phyloP scores from a whole-genome alignment of 257 asterid genomes.

The Fraxinus anomala region DNA sequence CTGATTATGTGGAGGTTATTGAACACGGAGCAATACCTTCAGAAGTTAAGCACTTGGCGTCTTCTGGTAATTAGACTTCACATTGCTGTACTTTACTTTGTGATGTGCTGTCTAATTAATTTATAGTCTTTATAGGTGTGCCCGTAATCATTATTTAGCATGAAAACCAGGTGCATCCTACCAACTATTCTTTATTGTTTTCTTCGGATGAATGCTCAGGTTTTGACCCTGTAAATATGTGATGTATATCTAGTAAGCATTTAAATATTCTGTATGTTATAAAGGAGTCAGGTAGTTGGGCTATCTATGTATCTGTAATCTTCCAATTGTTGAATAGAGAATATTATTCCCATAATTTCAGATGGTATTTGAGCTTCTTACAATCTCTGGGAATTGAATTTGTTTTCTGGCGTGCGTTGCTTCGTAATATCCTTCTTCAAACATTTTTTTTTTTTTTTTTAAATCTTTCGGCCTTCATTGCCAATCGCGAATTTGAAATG shows the following conservation, averaged over 20 bases:
- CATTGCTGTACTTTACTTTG: neutral
- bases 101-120: neutral
- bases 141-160: too few species aligned
- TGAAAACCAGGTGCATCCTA: neutral
- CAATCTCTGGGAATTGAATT: neutral
- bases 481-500: neutral
- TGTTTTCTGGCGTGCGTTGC: neutral
- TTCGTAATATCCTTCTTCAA: neutral
- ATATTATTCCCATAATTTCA: neutral
- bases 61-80: neutral
- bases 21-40: neutral
- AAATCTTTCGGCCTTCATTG: neutral
- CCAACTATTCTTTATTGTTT: neutral
- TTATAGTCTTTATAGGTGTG: neutral
- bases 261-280: neutral
- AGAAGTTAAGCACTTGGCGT: neutral
- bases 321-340: neutral
- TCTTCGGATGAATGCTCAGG: neutral
- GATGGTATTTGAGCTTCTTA: neutral
- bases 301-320: neutral
- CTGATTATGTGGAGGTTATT: neutral
- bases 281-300: neutral
- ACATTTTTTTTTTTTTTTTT: too few species aligned
- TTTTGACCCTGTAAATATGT: neutral
- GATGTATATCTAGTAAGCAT: neutral